Evolutionary conservation across 352 stramenopile species (phyloP).

Genomic region (Globisporangium nunn): DNA sequence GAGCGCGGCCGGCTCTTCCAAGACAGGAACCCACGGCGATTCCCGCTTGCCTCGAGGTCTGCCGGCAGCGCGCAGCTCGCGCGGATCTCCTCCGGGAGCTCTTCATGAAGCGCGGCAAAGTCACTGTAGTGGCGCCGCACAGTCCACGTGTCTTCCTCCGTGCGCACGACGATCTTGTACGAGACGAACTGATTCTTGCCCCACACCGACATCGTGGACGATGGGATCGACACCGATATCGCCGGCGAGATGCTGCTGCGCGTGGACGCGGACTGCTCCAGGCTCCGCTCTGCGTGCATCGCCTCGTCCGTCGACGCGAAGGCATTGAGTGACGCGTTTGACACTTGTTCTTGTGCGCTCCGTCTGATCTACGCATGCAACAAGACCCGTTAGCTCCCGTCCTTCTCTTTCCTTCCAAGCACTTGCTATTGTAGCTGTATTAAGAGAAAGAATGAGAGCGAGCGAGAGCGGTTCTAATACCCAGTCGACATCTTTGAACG

Average conservation of each 20-base stretch:
- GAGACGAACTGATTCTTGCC: constrained; percentile 64
- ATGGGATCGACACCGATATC: constrained; percentile 57
- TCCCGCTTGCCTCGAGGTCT: constrained; percentile 13
- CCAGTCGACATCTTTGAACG: constrained; percentile 37
- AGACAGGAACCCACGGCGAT: constrained; percentile 35
- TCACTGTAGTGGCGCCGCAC: constrained; percentile 59
- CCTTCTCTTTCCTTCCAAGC: background rate
- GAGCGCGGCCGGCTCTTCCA: constrained; percentile 53
- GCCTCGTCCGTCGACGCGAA: background rate
- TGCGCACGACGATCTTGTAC: constrained; percentile 70
- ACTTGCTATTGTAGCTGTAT: background rate
- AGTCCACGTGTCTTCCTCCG: constrained; percentile 62
- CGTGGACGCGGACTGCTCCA: constrained; percentile 12
- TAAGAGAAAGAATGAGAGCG: background rate
- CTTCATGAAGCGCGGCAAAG: constrained; percentile 51
- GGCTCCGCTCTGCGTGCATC: background rate
- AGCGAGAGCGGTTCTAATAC: constrained; percentile 6
- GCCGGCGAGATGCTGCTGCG: constrained; percentile 15
- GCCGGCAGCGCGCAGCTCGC: constrained; percentile 34
- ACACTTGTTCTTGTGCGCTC: background rate
- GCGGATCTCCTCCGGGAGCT: constrained; percentile 45
- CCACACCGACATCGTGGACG: constrained; percentile 63
- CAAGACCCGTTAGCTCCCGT: background rate
- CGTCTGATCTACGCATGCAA: background rate
- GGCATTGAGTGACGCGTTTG: background rate